Conservation (phyloP, 352 stramenopile genomes). For the Aphanomyces stellatus region DNA sequence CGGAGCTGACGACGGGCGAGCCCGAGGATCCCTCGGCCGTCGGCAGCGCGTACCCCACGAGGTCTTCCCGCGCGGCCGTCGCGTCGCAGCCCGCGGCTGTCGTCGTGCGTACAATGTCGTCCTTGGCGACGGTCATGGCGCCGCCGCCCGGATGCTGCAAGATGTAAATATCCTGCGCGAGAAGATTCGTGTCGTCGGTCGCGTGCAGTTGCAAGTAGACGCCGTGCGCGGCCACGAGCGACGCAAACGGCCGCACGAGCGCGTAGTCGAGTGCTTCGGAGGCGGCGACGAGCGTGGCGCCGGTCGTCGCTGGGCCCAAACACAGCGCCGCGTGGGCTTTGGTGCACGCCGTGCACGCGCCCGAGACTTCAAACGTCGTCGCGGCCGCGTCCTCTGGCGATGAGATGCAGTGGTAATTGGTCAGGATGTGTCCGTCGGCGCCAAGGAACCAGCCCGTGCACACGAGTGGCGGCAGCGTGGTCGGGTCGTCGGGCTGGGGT, state of each 20-base stretch:
- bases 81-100: slow-evolving; percentile 1
- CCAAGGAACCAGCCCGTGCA: slow-evolving; percentile 16
- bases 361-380: background rate
- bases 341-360: too few species aligned
- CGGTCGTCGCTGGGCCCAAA: background rate
- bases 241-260: background rate
- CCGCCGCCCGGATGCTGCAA: background rate
- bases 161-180: background rate
- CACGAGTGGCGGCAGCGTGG: background rate
- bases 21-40: background rate
- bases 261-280: slow-evolving; percentile 5
- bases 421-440: background rate
- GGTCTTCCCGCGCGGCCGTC: background rate
- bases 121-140: background rate
- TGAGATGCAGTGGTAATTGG: background rate
- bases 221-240: background rate
- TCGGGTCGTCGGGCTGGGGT: background rate
- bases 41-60: background rate
- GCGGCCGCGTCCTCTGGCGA: background rate
- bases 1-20: background rate
- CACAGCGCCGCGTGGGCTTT: too few species aligned
- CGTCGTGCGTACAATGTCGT: background rate
- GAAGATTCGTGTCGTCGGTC: background rate
- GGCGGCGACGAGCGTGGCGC: background rate
- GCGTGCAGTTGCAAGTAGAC: background rate